Evolutionary conservation across 2,329 filamentous ascomycete genomes (phyloP), one percentile per base, ranked within the genome.

Genomic region (Diaporthe sp.): DNA sequence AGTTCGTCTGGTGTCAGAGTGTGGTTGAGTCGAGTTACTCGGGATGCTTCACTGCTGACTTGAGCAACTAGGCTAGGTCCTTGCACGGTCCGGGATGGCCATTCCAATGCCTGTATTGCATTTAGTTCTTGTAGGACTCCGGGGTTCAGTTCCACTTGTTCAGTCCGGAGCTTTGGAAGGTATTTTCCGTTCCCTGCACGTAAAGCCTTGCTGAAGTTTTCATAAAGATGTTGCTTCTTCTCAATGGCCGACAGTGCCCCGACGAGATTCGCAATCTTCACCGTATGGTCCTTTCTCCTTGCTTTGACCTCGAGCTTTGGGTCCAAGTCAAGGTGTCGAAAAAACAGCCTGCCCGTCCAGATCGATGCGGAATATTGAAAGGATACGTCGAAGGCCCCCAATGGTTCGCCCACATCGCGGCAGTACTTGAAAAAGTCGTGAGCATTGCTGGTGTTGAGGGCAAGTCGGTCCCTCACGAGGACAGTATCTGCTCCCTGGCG

Each of bases 141-240:
- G 10, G 38, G 19, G 30, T 30, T 58, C 33, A 73, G 15, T 10
- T 33, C 7, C 1, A 60, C 22, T 6, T 69, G 40, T 19, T 7
- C 9, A 15, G 71, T 52, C 22, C 17, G 19, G 30, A 60, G 15
- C 22, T 60, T 69, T 9, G 40, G 25, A 8, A 73, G 25, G 28
- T 73, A 73, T 9, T 17, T 58, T 30, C 71, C 71, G 9, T 69
- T 25, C 4, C 71, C 71, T 22, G 61, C 61, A 4, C 22, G 61
- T 38, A 73, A 28, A 4, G 52, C 61, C 28, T 60, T 6, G 30
- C 15, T 68, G 42, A 73, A 73, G 3, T 33, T 7, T 13, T 52
- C 22, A 1, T 47, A 40, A 6, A 73, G 71, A 19, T 69, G 28
- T 40, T 61, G 60, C 28, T 60, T 60, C n/a, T 33, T 19, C 30